Conservation (phyloP, 2,329 filamentous ascomycete genomes). For the Stachybotrys chartarum region DNA sequence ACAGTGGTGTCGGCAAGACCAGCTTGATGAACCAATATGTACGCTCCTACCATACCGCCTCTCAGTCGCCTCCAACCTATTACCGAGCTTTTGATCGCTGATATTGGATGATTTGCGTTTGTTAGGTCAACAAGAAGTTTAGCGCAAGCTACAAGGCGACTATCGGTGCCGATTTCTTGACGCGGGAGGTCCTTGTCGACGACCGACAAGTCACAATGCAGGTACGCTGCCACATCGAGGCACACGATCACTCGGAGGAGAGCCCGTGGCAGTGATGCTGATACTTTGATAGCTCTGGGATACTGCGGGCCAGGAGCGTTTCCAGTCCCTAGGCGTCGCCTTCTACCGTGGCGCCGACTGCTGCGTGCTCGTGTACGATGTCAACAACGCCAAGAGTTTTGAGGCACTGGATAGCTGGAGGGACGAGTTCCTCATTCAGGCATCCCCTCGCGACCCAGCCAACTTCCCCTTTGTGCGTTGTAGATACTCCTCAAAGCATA, state of each 20-base stretch:
- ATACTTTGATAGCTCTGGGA: conserved; percentile 74
- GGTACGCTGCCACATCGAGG: conserved; percentile 39
- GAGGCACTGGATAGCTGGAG: conserved; percentile 97
- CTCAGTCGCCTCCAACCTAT: conserved; percentile 5
- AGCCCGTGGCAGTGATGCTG: background rate
- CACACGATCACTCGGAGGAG: background rate
- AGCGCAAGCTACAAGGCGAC: conserved; percentile 99
- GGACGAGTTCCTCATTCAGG: conserved; percentile 97
- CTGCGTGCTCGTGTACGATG: conserved; percentile 95
- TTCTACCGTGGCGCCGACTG: conserved; percentile 98
- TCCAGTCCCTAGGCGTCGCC: conserved; percentile 92
- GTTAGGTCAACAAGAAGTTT: conserved; percentile 99
- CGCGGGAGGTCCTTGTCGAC: conserved; percentile 94
- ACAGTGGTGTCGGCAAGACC: conserved; percentile 98
- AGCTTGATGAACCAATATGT: conserved; percentile 99
- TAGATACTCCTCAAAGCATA: conserved; percentile 4
- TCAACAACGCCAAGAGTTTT: conserved; percentile 99
- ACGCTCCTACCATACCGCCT: conserved; percentile 30
- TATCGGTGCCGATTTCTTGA: conserved; percentile 97
- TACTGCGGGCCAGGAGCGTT: conserved; percentile 93
- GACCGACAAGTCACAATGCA: conserved; percentile 98
- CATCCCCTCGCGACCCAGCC: conserved; percentile 90
- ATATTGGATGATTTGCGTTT: background rate
- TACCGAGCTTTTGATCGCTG: background rate
- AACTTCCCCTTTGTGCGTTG: conserved; percentile 88